phyloP scores from a whole-genome alignment of 208 protist species.

The Acanthamoeba healyi region DNA sequence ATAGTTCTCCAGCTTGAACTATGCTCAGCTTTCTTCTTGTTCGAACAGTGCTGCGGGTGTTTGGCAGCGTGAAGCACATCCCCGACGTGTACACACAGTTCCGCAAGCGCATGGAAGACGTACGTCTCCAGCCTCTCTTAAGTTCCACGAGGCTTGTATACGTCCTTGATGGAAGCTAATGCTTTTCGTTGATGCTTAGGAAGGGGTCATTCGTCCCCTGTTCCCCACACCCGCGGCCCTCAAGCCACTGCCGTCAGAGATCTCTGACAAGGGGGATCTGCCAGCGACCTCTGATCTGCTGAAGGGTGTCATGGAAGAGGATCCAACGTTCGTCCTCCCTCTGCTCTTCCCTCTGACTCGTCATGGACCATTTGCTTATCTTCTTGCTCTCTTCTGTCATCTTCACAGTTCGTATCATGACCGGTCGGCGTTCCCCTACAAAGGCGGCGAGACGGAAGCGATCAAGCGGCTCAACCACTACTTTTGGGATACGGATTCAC shows the following conservation, averaged over 20 bases:
- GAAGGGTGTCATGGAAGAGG: background rate
- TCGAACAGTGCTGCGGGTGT: constrained; percentile 58
- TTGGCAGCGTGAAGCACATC: background rate
- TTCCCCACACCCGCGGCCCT: background rate
- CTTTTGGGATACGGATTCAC: constrained; percentile 42
- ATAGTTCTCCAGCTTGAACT: background rate
- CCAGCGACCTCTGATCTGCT: background rate
- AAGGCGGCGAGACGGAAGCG: constrained; percentile 66
- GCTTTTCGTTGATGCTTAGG: background rate
- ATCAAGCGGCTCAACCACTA: constrained; percentile 49
- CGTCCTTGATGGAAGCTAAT: no score
- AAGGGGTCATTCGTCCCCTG: background rate
- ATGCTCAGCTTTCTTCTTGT: background rate
- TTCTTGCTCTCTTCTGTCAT: background rate
- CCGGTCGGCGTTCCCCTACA: background rate
- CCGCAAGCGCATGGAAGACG: constrained; percentile 69
- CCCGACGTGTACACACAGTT: constrained; percentile 74
- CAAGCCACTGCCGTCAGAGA: background rate
- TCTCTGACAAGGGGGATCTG: background rate
- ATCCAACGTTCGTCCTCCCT: background rate
- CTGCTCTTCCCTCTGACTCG: background rate
- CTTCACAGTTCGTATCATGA: background rate
- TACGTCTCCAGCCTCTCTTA: background rate
- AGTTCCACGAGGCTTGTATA: background rate
- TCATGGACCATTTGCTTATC: background rate